Evolutionary conservation across 202 grass and related monocot species (phyloP).

Genomic region (Setaria italica): DNA sequence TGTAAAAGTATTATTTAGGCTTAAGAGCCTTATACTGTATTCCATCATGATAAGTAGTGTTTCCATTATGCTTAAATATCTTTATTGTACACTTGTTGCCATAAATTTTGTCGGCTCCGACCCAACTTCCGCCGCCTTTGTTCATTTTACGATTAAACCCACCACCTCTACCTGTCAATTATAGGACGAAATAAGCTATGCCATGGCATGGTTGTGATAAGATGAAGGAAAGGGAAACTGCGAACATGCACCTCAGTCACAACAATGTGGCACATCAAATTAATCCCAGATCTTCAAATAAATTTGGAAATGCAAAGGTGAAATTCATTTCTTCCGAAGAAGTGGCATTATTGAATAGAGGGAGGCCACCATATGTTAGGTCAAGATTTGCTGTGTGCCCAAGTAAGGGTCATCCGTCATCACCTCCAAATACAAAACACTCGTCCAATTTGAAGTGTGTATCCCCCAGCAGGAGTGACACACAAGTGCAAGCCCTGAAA

Average conservation of each 20-base stretch:
- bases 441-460: neutral
- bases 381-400: neutral
- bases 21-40: no score
- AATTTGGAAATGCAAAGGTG: conserved; percentile 55
- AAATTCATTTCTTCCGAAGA: conserved; percentile 64
- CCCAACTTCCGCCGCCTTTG: no score
- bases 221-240: no score
- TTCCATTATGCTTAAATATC: no score
- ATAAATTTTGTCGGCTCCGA: no score
- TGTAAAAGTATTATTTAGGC: no score
- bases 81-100: no score
- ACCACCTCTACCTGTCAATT: no score
- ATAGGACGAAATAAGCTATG: no score
- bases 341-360: conserved; percentile 39
- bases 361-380: conserved; percentile 3
- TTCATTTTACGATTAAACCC: no score
- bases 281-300: conserved; percentile 25
- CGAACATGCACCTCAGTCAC: neutral
- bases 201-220: no score
- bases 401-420: conserved; percentile 29
- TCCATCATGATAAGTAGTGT: no score
- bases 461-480: conserved; percentile 23
- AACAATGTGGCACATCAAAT: conserved; percentile 12
- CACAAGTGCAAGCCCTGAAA: conserved; percentile 14
- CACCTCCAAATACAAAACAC: conserved; percentile 18